phyloP scores from a whole-genome alignment of 257 asterid species.

The Solanum chmielewskii region DNA sequence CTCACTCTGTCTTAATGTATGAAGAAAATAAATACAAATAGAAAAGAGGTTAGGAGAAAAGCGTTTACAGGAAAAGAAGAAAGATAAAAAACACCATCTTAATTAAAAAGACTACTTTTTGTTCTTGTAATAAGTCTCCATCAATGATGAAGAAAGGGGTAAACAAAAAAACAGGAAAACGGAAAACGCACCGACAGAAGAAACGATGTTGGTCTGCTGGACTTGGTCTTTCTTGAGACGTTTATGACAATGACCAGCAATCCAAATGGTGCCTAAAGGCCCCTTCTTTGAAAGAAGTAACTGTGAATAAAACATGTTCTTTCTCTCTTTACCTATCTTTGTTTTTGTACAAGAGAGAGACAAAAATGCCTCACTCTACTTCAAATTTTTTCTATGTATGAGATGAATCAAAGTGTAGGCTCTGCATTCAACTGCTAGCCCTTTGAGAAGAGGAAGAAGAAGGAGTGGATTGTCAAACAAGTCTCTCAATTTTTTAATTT shows the following conservation, averaged over 20 bases:
- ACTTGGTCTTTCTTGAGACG: slow-evolving; percentile 50
- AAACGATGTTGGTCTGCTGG: slow-evolving; percentile 45
- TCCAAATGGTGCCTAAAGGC: slow-evolving; percentile 64
- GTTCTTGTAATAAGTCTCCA: background rate
- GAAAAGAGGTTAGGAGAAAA: background rate
- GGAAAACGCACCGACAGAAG: slow-evolving; percentile 65
- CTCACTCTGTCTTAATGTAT: background rate
- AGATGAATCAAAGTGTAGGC: background rate
- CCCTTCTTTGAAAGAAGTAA: slow-evolving; percentile 71
- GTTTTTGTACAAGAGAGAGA: background rate
- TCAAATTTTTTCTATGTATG: background rate
- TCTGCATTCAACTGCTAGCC: background rate
- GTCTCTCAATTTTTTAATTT: background rate
- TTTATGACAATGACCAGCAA: slow-evolving; percentile 83
- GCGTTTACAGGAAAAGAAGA: background rate
- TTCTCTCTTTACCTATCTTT: background rate
- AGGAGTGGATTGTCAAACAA: background rate
- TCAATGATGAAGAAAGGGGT: background rate
- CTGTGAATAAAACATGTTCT: slow-evolving; percentile 62
- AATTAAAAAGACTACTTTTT: background rate
- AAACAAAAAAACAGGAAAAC: background rate
- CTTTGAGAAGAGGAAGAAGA: background rate
- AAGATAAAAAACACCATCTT: background rate
- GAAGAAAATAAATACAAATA: background rate
- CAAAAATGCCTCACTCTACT: background rate